Conservation (phyloP, 805 yeast species). For the Schizosaccharomyces octosporus region DNA sequence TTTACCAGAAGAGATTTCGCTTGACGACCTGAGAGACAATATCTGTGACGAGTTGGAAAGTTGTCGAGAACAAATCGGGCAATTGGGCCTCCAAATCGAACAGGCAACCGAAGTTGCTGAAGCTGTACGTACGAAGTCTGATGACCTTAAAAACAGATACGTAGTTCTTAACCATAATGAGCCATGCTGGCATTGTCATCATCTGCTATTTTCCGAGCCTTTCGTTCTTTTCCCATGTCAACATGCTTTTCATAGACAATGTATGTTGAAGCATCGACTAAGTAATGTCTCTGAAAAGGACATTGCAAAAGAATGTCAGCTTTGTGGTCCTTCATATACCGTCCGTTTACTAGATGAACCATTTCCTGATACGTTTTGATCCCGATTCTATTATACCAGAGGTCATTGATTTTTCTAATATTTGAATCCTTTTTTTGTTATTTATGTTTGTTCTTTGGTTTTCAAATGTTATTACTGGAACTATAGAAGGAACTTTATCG, state of each 20-base stretch:
- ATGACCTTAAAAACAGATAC: background rate
- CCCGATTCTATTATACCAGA: background rate
- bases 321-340: background rate
- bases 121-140: background rate
- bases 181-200: background rate
- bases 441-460: too few species aligned
- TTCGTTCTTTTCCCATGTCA: background rate
- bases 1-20: slow-evolving; percentile 60
- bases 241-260: background rate
- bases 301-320: background rate
- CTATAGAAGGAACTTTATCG: too few species aligned
- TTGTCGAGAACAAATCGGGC: background rate
- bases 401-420: too few species aligned
- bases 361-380: background rate
- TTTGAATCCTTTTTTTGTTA: too few species aligned
- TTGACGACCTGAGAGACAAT: slow-evolving; percentile 65
- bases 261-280: background rate
- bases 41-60: slow-evolving; percentile 14
- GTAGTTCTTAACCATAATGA: background rate
- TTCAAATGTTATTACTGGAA: too few species aligned
- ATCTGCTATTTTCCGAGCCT: background rate
- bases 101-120: background rate
- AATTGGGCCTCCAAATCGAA: background rate
- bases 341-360: background rate
- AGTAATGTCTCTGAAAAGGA: background rate